phyloP scores from a whole-genome alignment of 1,284 basidiomycete species.

The Leccinum fallax region DNA sequence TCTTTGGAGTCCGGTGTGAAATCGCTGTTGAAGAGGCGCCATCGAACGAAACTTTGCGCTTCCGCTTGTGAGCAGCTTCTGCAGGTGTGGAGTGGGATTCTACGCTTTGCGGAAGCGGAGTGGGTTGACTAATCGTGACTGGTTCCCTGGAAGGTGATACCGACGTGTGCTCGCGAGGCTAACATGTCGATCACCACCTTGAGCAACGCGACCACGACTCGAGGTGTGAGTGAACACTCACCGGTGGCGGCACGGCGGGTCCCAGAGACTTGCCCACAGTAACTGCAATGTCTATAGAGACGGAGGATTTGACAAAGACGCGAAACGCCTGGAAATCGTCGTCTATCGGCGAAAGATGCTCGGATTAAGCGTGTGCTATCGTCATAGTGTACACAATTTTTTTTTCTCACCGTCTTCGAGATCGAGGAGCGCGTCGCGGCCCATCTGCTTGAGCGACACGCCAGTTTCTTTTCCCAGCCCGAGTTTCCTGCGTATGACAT shows the following conservation, averaged over 20 bases:
- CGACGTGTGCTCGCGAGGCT: neutral
- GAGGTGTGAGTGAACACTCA: conserved; percentile 8
- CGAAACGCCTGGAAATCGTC: conserved; percentile 77
- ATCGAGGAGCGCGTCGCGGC: conserved; percentile 56
- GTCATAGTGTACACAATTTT: neutral
- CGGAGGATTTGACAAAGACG: conserved; percentile 34
- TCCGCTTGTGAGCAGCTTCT: conserved; percentile 8
- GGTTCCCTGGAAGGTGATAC: conserved; percentile 3
- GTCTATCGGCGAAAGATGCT: conserved; percentile 42
- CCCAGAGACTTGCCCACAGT: conserved; percentile 15
- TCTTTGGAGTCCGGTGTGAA: neutral
- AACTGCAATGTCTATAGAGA: conserved; percentile 44
- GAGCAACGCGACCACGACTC: neutral
- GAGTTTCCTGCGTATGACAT: conserved; percentile 62
- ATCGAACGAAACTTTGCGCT: conserved; percentile 25
- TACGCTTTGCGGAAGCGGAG: neutral
- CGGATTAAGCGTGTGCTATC: conserved; percentile 7
- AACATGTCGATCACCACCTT: neutral
- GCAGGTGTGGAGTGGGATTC: neutral
- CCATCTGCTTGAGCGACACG: conserved; percentile 57
- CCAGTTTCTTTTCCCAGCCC: conserved; percentile 42
- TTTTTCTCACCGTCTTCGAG: conserved; percentile 65
- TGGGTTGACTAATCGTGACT: neutral
- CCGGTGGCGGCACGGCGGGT: neutral
- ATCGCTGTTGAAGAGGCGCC: neutral